Percentiles rank a stretch among this genome's conserved stretches.
These are phyloP conservation scores for Triangularia verruculosa DNA, from an alignment of 2,329 filamentous ascomycete genomes.

Conservation along the genomic window DNA sequence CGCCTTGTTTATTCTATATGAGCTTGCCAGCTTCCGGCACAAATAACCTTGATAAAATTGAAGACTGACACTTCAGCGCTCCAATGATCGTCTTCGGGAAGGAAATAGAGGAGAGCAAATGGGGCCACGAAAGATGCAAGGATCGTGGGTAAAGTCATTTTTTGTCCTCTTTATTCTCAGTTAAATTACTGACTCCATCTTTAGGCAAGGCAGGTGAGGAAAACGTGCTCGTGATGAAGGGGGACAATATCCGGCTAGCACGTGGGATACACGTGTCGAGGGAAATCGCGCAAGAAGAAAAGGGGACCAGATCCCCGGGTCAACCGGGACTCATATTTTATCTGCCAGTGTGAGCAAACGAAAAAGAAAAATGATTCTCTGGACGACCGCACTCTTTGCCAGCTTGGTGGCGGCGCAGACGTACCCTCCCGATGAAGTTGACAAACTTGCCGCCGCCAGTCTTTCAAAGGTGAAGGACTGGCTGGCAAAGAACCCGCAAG, in stretches of 20 bases:
- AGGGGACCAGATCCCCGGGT: neutral
- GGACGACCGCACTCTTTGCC: constrained; percentile 4
- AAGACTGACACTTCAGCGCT: neutral
- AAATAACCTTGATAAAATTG: neutral
- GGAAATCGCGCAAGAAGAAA: neutral
- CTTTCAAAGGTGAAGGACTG: constrained; percentile 21
- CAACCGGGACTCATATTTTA: too few species aligned
- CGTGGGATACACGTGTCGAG: neutral
- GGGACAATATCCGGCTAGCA: neutral
- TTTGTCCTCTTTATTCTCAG: neutral
- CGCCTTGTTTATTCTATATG: neutral
- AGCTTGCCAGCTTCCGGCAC: neutral
- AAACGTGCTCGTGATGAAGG: neutral
- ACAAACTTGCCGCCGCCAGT: constrained; percentile 15
- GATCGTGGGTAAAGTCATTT: neutral
- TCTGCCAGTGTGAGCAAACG: too few species aligned
- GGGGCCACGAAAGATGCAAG: neutral
- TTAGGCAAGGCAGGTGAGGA: neutral
- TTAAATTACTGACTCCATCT: neutral
- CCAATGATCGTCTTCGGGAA: neutral
- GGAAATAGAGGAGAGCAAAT: neutral
- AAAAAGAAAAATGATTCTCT: neutral
- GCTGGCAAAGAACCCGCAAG: constrained; percentile 23
- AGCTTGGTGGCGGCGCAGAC: constrained; percentile 3
- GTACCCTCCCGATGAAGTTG: constrained; percentile 22